Conservation (phyloP, 352 stramenopile genomes). For the Pythium volutum region DNA sequence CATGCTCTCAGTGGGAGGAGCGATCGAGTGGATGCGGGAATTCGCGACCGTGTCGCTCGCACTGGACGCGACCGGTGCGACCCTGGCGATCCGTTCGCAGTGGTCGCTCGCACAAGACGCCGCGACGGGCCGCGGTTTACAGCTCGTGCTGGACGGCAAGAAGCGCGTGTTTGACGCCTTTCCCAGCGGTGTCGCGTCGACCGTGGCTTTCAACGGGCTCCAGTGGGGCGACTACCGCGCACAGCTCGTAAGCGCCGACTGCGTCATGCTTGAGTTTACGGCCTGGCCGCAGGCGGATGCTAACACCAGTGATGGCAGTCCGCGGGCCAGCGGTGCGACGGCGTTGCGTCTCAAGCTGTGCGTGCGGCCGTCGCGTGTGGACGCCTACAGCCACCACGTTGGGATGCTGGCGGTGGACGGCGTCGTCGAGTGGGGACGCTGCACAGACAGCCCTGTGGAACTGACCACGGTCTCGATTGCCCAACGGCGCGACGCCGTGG, state of each 20-base stretch:
- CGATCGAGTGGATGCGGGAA: conserved; percentile 23
- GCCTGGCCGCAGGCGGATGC: conserved; percentile 14
- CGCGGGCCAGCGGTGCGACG: not conserved
- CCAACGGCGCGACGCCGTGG: conserved; percentile 1
- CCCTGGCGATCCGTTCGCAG: conserved; percentile 3
- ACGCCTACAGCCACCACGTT: conserved; percentile 1
- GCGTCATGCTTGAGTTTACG: conserved; percentile 38
- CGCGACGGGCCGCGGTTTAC: conserved; percentile 18
- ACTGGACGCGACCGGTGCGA: conserved; percentile 8
- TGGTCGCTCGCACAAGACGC: not conserved
- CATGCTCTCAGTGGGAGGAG: conserved; percentile 9
- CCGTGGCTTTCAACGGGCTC: conserved; percentile 28
- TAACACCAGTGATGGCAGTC: not conserved
- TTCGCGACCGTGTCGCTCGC: conserved; percentile 18
- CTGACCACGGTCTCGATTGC: conserved; percentile 3
- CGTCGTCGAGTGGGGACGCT: conserved; percentile 10
- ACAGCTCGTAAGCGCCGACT: conserved; percentile 25
- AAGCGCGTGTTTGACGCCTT: conserved; percentile 42
- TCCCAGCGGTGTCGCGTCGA: conserved; percentile 42
- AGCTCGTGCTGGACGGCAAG: conserved; percentile 37
- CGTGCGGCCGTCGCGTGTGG: conserved; percentile 2
- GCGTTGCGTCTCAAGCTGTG: conserved; percentile 18
- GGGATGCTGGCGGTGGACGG: conserved; percentile 15
- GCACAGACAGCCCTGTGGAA: not conserved
- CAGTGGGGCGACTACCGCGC: conserved; percentile 48